phyloP scores from a whole-genome alignment of 495 filamentous ascomycete species.

The Tuber indicum region DNA sequence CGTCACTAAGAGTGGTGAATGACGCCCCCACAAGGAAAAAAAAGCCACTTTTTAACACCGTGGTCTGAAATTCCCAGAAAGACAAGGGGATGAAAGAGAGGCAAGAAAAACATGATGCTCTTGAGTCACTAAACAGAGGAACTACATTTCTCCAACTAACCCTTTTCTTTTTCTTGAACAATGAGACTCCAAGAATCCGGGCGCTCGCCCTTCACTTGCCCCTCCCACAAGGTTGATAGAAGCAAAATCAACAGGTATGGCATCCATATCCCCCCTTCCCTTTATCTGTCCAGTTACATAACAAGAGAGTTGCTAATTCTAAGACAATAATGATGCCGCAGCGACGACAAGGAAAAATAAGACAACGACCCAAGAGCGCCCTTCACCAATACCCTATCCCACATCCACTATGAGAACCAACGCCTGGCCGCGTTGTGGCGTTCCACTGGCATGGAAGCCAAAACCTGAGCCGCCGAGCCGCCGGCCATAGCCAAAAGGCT shows the following conservation, averaged over 20 bases:
- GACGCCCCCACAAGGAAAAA: background rate
- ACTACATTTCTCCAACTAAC: background rate
- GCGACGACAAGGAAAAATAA: background rate
- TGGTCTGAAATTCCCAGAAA: background rate
- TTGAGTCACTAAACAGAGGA: background rate
- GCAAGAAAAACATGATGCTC: background rate
- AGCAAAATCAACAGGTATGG: background rate
- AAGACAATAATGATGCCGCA: background rate
- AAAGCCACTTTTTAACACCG: background rate
- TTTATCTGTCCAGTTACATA: slow-evolving; percentile 2
- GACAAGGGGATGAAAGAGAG: background rate
- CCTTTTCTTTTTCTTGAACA: background rate
- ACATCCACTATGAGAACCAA: slow-evolving; percentile 24
- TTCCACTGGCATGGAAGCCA: slow-evolving; percentile 28
- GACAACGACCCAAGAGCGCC: slow-evolving; percentile 1
- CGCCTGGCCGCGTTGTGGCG: slow-evolving; percentile 33
- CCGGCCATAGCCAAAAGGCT: slow-evolving; percentile 61
- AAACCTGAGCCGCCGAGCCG: slow-evolving; percentile 23
- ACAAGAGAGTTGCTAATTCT: slow-evolving; percentile 3
- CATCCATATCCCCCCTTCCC: background rate
- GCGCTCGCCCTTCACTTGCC: background rate
- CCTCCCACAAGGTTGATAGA: background rate
- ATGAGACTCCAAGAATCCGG: background rate
- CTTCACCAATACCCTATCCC: background rate
- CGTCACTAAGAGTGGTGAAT: background rate